These are phyloP conservation scores for Pyrenophora tritici-repentis DNA, from an alignment of 2,329 filamentous ascomycete species.

Conservation along the genomic window DNA sequence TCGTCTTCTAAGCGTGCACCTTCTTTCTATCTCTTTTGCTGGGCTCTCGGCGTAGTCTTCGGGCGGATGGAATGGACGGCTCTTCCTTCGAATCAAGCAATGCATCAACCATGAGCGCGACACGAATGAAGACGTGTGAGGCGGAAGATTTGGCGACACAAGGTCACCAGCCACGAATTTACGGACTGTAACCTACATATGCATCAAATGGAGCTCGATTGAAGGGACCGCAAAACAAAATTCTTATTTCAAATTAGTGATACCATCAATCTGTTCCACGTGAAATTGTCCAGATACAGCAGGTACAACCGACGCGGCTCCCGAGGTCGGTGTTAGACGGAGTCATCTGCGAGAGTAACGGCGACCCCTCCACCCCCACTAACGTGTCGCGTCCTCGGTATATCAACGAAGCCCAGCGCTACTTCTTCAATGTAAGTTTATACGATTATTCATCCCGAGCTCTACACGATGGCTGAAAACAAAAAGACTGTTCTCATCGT, in stretches of 20 bases:
- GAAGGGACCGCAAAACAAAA: conserved; percentile 33
- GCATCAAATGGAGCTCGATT: conserved; percentile 49
- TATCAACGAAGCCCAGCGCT: conserved; percentile 5
- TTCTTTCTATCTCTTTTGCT: conserved; percentile 49
- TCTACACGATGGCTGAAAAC: conserved; percentile 28
- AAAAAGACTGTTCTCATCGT: conserved; percentile 56
- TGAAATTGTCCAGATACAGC: conserved; percentile 1
- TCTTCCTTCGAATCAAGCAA: conserved; percentile 43
- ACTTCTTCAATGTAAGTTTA: conserved; percentile 8
- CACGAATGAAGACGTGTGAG: conserved; percentile 34
- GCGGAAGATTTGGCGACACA: conserved; percentile 39
- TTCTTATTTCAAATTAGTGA: conserved; percentile 1
- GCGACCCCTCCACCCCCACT: conserved; percentile 35
- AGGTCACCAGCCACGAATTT: conserved; percentile 42
- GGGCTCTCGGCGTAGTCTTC: conserved; percentile 48
- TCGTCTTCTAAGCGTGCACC: conserved; percentile 88
- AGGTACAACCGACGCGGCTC: conserved; percentile 2
- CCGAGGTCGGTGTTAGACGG: not conserved
- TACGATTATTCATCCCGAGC: not conserved
- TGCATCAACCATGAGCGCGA: conserved; percentile 29
- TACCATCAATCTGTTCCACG: not conserved
- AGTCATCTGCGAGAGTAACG: conserved; percentile 10
- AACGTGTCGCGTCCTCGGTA: conserved; percentile 18
- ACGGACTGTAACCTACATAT: conserved; percentile 48
- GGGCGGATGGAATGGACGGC: conserved; percentile 43